Evolutionary conservation across 306 rosid genomes (phyloP), one percentile per base, ranked within the genome.

Genomic region (Pyrus betulifolia): DNA sequence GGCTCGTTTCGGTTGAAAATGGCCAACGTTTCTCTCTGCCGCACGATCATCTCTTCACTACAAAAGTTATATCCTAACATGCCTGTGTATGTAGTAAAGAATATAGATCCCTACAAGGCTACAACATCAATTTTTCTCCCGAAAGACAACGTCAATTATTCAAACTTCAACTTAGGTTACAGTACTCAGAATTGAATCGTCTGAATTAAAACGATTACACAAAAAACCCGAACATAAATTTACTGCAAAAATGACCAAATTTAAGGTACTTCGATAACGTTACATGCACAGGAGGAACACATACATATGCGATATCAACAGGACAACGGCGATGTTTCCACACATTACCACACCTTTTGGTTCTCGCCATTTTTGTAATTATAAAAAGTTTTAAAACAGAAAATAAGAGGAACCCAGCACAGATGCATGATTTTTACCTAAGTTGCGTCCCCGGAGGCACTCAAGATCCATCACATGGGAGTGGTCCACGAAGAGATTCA

Each of bases 401-500:
- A 86, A 83, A 80, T 79, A 87, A 2, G 96, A 86, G 40, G 96
- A 85, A 69, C 90, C 85, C 25, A 92, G 87, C 18, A 95, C 87
- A 72, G 97, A 95, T 11, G 91, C 79, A 72, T 90, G 93, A 52
- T 92, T 85, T 82, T 64, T 77, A 61, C 97, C 98, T 77, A 87
- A 84, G 88, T 87, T 89, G 65, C 91, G 85, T 67, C 98, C 97
- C 12, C 98, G 83, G 61, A 90, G 89, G 86, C 98, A 92, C 82
- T 92, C 98, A 76, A 95, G 88, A 76, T 89, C 92, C 89, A 92
- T 87, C 70, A 95, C 87, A 12, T 92, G 81, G n/a, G 96, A 84
- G 78, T 92, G 98, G 81, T 95, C 97, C 77, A 95, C 88, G 42
- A 86, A 95, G 62, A 95, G 98, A 78, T 95, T 95, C 81, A 95